Conservation (phyloP, 1,284 basidiomycete species). For the Tylopilus sp. region DNA sequence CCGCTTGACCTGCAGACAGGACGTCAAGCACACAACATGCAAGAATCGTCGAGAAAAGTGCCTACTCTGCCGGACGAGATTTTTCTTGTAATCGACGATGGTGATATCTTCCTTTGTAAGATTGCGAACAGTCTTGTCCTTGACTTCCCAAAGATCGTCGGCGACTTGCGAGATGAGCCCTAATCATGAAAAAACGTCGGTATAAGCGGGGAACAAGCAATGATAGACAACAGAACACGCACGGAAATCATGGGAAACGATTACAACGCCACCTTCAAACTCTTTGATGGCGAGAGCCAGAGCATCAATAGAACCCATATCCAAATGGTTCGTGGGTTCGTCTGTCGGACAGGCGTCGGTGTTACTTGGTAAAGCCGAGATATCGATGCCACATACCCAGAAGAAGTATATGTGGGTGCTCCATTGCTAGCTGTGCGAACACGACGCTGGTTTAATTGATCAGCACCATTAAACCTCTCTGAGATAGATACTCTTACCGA, state of each 20-base stretch:
- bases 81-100: constrained; percentile 88
- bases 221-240: constrained; percentile 27
- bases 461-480: constrained; percentile 5
- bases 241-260: constrained; percentile 97
- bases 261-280: constrained; percentile 96
- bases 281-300: constrained; percentile 93
- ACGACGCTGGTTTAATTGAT: constrained; percentile 59
- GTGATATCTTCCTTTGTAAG: constrained; percentile 84
- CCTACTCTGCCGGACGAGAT: constrained; percentile 65
- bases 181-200: constrained; percentile 26
- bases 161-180: constrained; percentile 92
- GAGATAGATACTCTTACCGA: constrained; percentile 49
- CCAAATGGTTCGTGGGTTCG: constrained; percentile 91
- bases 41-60: constrained; percentile 20
- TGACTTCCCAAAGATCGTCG: constrained; percentile 98
- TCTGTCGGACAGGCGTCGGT: constrained; percentile 38
- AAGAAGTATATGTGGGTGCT: constrained; percentile 86
- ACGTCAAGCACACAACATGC: constrained; percentile 6
- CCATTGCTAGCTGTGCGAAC: constrained; percentile 90
- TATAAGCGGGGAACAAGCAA: constrained; percentile 9
- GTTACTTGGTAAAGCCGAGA: constrained; percentile 10
- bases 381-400: constrained; percentile 48
- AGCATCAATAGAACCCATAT: constrained; percentile 95
- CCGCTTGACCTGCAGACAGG: constrained; percentile 49
- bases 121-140: constrained; percentile 90